phyloP scores from a whole-genome alignment of 2,329 filamentous ascomycete species.

The Paraphaeosphaeria minitans region DNA sequence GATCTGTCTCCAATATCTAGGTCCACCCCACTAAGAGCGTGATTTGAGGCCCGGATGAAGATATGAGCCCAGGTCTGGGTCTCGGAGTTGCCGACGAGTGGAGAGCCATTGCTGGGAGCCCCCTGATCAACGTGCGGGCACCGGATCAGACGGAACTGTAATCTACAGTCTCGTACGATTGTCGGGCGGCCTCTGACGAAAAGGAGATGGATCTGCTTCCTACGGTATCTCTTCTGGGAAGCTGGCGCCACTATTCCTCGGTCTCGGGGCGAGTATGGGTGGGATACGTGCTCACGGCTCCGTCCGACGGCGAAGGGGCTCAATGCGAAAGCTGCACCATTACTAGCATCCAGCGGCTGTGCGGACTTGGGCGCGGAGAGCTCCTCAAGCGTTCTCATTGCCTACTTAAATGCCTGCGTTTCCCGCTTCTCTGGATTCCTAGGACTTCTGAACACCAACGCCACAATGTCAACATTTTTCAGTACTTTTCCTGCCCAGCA shows the following conservation, averaged over 20 bases:
- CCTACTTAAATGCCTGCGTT: conserved; percentile 20
- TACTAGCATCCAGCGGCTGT: conserved; percentile 7
- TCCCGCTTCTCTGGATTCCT: conserved; percentile 10
- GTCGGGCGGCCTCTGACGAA: conserved; percentile 10
- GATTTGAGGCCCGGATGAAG: conserved; percentile 9
- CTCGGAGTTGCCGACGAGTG: conserved; percentile 14
- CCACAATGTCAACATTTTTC: conserved; percentile 13
- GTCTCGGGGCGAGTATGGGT: conserved; percentile 15
- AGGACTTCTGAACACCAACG: conserved; percentile 8
- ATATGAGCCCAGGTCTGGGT: conserved; percentile 16
- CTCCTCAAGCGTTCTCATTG: conserved; percentile 2
- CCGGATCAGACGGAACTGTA: conserved; percentile 8
- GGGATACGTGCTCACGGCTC: conserved; percentile 11
- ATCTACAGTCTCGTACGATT: conserved; percentile 7
- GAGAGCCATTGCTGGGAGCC: conserved; percentile 6
- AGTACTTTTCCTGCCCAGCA: conserved; percentile 10
- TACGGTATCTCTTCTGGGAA: conserved; percentile 8
- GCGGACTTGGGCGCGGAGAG: conserved; percentile 11
- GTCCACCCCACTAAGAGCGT: conserved; percentile 1
- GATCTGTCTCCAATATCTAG: conserved; percentile 14
- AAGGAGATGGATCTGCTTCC: conserved; percentile 8
- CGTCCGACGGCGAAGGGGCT: conserved; percentile 12
- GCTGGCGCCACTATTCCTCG: conserved; percentile 11
- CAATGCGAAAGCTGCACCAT: conserved; percentile 17
- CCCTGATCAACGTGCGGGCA: conserved; percentile 9